phyloP scores from a whole-genome alignment of 108 stramenopile genomes.

The Heterococcus sp. region DNA sequence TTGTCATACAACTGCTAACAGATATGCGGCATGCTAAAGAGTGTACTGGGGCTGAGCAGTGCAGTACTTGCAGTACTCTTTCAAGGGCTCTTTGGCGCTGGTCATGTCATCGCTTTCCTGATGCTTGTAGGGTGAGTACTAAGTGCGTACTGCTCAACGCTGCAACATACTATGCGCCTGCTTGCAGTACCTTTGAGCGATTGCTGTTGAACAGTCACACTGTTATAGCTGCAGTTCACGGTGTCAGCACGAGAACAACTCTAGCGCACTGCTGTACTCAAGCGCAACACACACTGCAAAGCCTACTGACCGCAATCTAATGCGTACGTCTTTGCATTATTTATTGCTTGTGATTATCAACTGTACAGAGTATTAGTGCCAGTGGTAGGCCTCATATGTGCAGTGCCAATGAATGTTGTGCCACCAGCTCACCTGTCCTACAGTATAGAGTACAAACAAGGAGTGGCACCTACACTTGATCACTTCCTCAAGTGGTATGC shows the following conservation, averaged over 20 bases:
- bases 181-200: too few species aligned
- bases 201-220: too few species aligned
- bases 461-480: constrained; percentile 5
- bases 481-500: neutral
- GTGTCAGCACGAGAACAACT: too few species aligned
- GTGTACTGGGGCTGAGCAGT: constrained; percentile 34
- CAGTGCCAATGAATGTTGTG: constrained; percentile 29
- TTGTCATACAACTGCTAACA: too few species aligned
- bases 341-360: too few species aligned
- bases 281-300: too few species aligned
- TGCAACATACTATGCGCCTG: too few species aligned
- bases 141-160: too few species aligned
- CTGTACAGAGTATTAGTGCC: constrained; percentile 27
- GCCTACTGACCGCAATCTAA: too few species aligned
- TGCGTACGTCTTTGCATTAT: too few species aligned
- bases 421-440: constrained; percentile 23
- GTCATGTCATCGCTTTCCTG: constrained; percentile 5
- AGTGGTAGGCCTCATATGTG: neutral
- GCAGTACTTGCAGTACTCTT: constrained; percentile 23
- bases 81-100: constrained; percentile 12
- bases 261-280: too few species aligned
- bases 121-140: constrained; percentile 2
- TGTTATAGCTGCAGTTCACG: too few species aligned
- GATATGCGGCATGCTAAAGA: constrained; percentile 30
- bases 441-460: constrained; percentile 8